Evolutionary conservation across 2,329 filamentous ascomycete species (phyloP), one percentile per base, ranked within the genome.

Genomic region (Incumbomyces delicatus): DNA sequence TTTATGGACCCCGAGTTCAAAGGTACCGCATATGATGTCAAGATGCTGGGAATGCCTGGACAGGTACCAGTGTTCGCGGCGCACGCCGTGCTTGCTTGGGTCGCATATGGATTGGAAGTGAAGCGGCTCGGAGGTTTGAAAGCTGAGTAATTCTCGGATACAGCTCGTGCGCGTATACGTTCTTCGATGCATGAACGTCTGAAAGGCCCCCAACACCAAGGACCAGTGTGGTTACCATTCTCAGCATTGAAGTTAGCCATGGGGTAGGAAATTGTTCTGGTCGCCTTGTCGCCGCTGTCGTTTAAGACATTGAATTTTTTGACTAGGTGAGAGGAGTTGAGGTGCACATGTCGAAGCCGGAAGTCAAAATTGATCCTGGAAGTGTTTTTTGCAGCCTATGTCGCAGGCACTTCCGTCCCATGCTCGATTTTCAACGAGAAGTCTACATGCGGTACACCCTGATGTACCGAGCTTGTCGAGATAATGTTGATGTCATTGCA

Each of bases 401-500:
- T 41, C 36, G 37, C 44, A n/a, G 36, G 30, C 4, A 41, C 37
- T 34, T 41, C 36, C 8, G 27, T 46, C 6, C 60, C 82, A 85
- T 57, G 89, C 82, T 65, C 74, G 83, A 98, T 89, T 72, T 98
- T 98, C 56, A 98, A 74, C 4, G 89, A 95, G 64, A 95, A 96
- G 65, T 98, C 92, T 38, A 98, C 81, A 63, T 95, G 88, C 27
- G 85, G 80, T 2, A 94, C 87, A 2, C 92, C 90, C 69, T 98
- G 92, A 61, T 98, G 92, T 60, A 98, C 95, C 44, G 86, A 90
- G 63, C 89, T 95, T 36, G 90, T 95, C 36, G 89, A 95, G 57
- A 96, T 81, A 56, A 98, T 89, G 66, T 98, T 92, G 56, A 98
- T 81, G 67, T 96, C 88, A 55, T 83, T 75, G 60, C 79, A 81